Conservation (phyloP, 1,284 basidiomycete species). For the Caloboletus firmus region DNA sequence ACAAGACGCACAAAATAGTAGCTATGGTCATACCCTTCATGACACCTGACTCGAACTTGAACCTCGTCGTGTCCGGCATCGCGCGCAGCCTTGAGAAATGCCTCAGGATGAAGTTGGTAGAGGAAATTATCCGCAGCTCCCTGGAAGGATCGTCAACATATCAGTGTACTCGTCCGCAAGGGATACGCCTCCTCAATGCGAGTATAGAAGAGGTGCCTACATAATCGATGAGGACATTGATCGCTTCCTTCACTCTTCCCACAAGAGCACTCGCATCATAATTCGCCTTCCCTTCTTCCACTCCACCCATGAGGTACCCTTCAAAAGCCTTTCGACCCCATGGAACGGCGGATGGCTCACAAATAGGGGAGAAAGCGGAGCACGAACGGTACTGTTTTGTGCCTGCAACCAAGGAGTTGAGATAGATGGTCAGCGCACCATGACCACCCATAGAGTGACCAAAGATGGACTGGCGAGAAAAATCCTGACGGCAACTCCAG, state of each 20-base stretch:
- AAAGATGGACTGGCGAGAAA: conserved; percentile 73
- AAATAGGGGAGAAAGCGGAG: conserved; percentile 93
- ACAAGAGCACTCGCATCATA: conserved; percentile 92
- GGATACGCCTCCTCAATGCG: neutral
- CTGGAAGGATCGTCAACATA: conserved; percentile 38
- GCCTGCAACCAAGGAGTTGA: conserved; percentile 54
- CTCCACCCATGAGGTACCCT: conserved; percentile 83
- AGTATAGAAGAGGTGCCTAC: conserved; percentile 39
- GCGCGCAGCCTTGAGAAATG: conserved; percentile 78
- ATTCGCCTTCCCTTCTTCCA: conserved; percentile 68
- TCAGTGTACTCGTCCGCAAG: neutral
- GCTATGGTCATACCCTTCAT: conserved; percentile 91
- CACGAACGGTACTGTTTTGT: conserved; percentile 78
- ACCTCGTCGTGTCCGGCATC: conserved; percentile 70
- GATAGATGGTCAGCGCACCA: conserved; percentile 91
- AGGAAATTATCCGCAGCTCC: conserved; percentile 88
- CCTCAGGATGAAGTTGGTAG: conserved; percentile 88
- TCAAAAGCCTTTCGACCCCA: conserved; percentile 94
- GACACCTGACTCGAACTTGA: conserved; percentile 79
- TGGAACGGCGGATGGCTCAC: conserved; percentile 83
- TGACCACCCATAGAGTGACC: conserved; percentile 92
- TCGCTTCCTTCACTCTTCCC: conserved; percentile 56
- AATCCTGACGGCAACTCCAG: conserved; percentile 48
- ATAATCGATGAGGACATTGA: conserved; percentile 85
- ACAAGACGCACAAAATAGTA: conserved; percentile 83